A percentile compares a stretch with the other conserved stretches of the same genome.
Evolutionary conservation across 371 early-diverging fungal genomes (phyloP).

Genomic region (Rhizopus stolonifer): DNA sequence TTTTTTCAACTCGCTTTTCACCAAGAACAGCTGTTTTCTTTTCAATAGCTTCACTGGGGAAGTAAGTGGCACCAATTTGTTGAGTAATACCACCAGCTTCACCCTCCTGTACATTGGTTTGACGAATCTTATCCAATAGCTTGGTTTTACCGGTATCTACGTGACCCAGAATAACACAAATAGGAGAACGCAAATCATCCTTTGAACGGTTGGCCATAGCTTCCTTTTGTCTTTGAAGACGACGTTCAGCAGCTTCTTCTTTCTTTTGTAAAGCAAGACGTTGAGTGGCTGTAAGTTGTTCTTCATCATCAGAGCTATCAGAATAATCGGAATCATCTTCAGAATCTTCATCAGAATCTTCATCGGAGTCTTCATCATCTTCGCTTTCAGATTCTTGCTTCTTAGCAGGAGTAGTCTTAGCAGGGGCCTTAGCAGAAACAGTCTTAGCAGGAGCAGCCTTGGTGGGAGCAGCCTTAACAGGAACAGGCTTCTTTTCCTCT

Average conservation of each 20-base stretch:
- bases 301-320: conserved; percentile 56
- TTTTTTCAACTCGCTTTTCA: conserved; percentile 36
- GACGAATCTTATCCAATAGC: conserved; percentile 98
- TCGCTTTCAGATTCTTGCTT: conserved; percentile 35
- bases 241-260: conserved; percentile 80
- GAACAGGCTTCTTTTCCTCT: conserved; percentile 30
- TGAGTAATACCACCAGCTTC: conserved; percentile 99
- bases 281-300: conserved; percentile 59
- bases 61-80: conserved; percentile 99
- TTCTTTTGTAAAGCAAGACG: conserved; percentile 68
- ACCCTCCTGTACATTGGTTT: conserved; percentile 99
- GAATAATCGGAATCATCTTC: conserved; percentile 26
- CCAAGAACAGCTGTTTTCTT: conserved; percentile 86
- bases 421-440: conserved; percentile 30
- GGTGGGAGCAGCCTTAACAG: conserved; percentile 30
- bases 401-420: conserved; percentile 26
- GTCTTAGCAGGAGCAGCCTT: conserved; percentile 33
- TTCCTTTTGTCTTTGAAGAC: conserved; percentile 70
- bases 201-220: conserved; percentile 85
- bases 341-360: conserved; percentile 35
- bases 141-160: conserved; percentile 99
- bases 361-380: conserved; percentile 18
- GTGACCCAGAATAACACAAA: conserved; percentile 99
- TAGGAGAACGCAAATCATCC: conserved; percentile 96
- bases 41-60: conserved; percentile 95